phyloP scores from a whole-genome alignment of 2,329 filamentous ascomycete species.

The Ophiostoma fasciatum region DNA sequence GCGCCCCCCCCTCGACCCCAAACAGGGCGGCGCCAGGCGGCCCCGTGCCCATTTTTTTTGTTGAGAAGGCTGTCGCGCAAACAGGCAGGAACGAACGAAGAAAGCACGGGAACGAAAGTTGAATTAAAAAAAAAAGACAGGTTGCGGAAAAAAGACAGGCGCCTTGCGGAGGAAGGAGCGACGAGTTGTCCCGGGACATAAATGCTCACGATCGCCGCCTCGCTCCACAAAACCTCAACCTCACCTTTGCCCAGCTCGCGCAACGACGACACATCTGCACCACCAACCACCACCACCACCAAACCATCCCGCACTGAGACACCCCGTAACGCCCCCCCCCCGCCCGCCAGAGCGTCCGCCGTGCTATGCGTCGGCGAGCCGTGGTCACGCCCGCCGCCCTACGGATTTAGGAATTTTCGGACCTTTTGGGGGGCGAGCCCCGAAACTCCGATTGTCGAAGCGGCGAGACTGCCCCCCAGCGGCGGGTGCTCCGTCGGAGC shows the following conservation, averaged over 20 bases:
- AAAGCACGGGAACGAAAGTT: constrained; percentile 5
- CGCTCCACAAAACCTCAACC: no score
- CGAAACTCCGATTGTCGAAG: no score
- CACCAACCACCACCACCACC: background rate
- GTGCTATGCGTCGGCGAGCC: constrained; percentile 7
- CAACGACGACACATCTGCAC: no score
- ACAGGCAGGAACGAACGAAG: constrained; percentile 3
- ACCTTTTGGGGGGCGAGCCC: background rate
- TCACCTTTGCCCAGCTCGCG: no score
- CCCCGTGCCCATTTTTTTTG: constrained; percentile 6
- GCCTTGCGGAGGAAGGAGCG: no score
- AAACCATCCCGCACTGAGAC: background rate
- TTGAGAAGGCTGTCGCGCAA: constrained; percentile 7
- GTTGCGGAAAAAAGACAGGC: background rate
- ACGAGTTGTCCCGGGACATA: no score
- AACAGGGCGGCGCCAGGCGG: no score
- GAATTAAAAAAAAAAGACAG: background rate
- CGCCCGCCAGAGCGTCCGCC: constrained; percentile 2
- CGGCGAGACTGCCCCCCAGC: no score
- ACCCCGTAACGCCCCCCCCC: background rate
- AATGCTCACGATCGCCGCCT: no score
- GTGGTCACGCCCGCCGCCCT: no score
- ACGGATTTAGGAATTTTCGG: constrained; percentile 8
- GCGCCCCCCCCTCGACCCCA: no score
- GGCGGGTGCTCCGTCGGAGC: background rate